Conservation (phyloP, 1,139 yeast species). For the Chernovozyma aurita region DNA sequence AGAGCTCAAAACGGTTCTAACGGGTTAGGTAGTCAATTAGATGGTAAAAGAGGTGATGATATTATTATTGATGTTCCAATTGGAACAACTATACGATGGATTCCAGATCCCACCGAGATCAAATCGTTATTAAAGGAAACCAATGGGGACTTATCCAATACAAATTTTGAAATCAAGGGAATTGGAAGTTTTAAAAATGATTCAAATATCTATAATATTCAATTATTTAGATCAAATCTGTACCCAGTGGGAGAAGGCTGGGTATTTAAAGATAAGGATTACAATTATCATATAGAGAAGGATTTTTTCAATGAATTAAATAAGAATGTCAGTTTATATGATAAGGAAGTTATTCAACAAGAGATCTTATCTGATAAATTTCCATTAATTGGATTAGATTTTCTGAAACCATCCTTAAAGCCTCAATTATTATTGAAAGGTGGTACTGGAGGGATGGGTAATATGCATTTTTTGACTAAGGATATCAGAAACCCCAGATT, state of each 20-base stretch:
- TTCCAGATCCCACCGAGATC: slow-evolving; percentile 64
- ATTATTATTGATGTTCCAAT: slow-evolving; percentile 81
- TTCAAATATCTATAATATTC: slow-evolving; percentile 30
- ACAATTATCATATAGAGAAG: slow-evolving; percentile 59
- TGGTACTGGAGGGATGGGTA: slow-evolving; percentile 93
- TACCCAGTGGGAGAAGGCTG: slow-evolving; percentile 77
- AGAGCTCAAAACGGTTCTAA: slow-evolving; percentile 66
- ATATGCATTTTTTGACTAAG: slow-evolving; percentile 86
- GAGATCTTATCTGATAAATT: slow-evolving; percentile 65
- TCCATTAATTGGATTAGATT: slow-evolving; percentile 77
- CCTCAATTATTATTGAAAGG: slow-evolving; percentile 77
- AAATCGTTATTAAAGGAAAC: slow-evolving; percentile 32
- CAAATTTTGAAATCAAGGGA: slow-evolving; percentile 22
- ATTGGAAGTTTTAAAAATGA: slow-evolving; percentile 7
- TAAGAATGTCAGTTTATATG: slow-evolving; percentile 60
- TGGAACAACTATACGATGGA: slow-evolving; percentile 85
- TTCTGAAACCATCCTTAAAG: slow-evolving; percentile 55
- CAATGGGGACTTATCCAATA: slow-evolving; percentile 23
- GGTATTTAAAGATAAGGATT: slow-evolving; percentile 74
- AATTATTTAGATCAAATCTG: slow-evolving; percentile 52
- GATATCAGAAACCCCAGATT: slow-evolving; percentile 86
- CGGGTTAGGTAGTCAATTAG: slow-evolving; percentile 75
- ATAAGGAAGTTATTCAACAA: slow-evolving; percentile 51
- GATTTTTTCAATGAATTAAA: slow-evolving; percentile 65
- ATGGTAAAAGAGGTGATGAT: slow-evolving; percentile 80